Base-by-base conservation (phyloP, 768 basidiomycete genomes). In the Leccinum broughii region DNA sequence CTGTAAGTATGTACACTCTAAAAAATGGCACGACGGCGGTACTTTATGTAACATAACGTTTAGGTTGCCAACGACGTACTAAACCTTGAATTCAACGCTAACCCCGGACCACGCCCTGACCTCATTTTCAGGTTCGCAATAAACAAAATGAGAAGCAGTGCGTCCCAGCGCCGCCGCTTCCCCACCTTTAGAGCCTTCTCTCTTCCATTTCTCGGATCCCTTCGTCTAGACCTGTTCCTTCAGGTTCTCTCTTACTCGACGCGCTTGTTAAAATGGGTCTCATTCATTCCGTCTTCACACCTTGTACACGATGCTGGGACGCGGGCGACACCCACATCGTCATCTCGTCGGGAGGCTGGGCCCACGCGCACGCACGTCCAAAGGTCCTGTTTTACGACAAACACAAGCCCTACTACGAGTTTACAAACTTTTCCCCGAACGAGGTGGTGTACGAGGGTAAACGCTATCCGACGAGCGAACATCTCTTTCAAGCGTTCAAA, bases 401-500 rank as follows among this genome's bases (percentile, higher is more conserved):
- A 66, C 72, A 81, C 37, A 78, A 85, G 56, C 87, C 86, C 2
- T 78, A 87, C 62, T 88, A 89, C 65, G 87, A 85, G 17, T 88
- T 89, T 65, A 88, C 88, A 7, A 89, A 89, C 65, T 89, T 89
- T 66, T 89, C 89, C 1, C 70, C 83, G 0, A 86, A 89, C 71
- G 78, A 84, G n/a, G 85, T 91, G 8, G 68, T 80, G 17, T 87
- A 88, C 64, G 78, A 83, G 24, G 83, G 84, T 20, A 85, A 84
- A 67, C 76, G 75, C 46, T 91, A 90, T 64, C 87, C 87, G 0
- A 91, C 89, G 7, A 87, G 87, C 69, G 89, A 90, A 66, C 89
- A 90, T 71, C 80, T 90, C 20, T 90, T 89, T 65, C 88, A 90
- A 66, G 87, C 89, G 0, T 86, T 88, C 77, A 90, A 89, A 72